phyloP scores from a whole-genome alignment of 2,329 filamentous ascomycete genomes.

The Diaporthe eres region DNA sequence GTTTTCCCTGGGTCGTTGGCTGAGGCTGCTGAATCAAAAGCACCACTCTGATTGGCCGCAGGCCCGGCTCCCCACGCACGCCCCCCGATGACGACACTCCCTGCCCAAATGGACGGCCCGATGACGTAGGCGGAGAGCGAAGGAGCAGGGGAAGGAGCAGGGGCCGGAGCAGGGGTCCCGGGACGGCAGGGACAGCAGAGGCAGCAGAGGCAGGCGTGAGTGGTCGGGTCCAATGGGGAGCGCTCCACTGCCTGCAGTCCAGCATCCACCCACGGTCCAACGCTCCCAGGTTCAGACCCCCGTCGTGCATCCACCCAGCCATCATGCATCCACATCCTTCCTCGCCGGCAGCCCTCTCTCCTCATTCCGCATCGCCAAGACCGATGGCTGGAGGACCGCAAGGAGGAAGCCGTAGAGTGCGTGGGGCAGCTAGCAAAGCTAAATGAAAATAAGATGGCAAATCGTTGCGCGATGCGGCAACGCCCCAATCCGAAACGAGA shows the following conservation, averaged over 20 bases:
- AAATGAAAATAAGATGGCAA: conserved; percentile 38
- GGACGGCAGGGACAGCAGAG: conserved; percentile 3
- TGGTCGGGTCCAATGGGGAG: conserved; percentile 22
- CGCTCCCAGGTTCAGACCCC: background rate
- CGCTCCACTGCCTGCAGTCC: conserved; percentile 12
- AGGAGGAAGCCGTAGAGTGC: conserved; percentile 4
- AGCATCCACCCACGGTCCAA: background rate
- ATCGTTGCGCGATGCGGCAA: conserved; percentile 38
- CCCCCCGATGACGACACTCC: conserved; percentile 36
- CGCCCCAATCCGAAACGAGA: conserved; percentile 26
- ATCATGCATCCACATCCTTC: background rate
- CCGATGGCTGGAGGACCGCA: conserved; percentile 14
- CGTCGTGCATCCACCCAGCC: background rate
- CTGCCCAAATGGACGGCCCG: background rate
- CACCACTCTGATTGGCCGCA: conserved; percentile 6
- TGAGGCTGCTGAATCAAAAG: conserved; percentile 6
- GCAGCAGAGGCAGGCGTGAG: conserved; percentile 16
- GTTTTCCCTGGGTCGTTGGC: conserved; percentile 4
- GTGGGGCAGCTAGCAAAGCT: conserved; percentile 20
- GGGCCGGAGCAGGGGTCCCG: background rate
- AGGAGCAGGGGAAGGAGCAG: background rate
- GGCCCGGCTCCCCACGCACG: background rate
- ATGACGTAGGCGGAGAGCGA: conserved; percentile 36
- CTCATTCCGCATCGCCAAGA: conserved; percentile 29
- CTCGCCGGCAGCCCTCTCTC: background rate